A percentile compares a stretch with the other conserved stretches of the same genome.
phyloP scores from a whole-genome alignment of 768 basidiomycete genomes.

The Lactarius akahatsu region DNA sequence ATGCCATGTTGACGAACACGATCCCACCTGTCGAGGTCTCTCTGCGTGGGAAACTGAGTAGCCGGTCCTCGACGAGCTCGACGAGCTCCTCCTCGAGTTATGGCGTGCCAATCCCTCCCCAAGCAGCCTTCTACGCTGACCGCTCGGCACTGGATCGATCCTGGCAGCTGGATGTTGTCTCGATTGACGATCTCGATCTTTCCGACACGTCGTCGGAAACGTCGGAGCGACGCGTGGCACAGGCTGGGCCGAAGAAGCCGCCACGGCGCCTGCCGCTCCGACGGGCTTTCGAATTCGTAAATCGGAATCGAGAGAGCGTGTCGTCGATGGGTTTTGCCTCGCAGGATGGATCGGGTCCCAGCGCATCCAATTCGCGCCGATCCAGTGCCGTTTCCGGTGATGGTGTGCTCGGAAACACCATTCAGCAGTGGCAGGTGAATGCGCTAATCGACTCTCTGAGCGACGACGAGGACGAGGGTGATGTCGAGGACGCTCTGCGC shows the following conservation, averaged over 20 bases:
- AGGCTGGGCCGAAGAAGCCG: constrained; percentile 48
- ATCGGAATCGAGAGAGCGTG: constrained; percentile 64
- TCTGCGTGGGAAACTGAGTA: constrained; percentile 10
- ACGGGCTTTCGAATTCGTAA: constrained; percentile 79
- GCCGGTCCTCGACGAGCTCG: constrained; percentile 21
- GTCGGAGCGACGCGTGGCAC: constrained; percentile 38
- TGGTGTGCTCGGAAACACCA: constrained; percentile 45
- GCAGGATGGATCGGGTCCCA: constrained; percentile 54
- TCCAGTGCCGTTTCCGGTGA: constrained; percentile 41
- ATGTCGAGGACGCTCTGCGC: constrained; percentile 77
- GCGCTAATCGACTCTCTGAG: constrained; percentile 69
- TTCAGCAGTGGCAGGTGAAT: constrained; percentile 84
- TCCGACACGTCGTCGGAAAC: constrained; percentile 70
- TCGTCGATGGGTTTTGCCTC: constrained; percentile 73
- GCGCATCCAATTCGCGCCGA: constrained; percentile 51
- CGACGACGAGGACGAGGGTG: constrained; percentile 73
- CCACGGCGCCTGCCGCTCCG: constrained; percentile 66
- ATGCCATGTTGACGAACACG: background rate
- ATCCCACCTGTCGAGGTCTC: constrained; percentile 5
- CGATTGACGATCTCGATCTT: constrained; percentile 77
- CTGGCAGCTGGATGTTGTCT: constrained; percentile 70
- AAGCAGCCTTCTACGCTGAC: constrained; percentile 18
- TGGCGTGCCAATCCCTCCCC: constrained; percentile 23
- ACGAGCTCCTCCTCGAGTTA: constrained; percentile 31
- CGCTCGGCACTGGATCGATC: constrained; percentile 42